A percentile compares a stretch with the other conserved stretches of the same genome.
Conservation (phyloP, 108 stramenopile species). For the Fistulifera pelliculosa region DNA sequence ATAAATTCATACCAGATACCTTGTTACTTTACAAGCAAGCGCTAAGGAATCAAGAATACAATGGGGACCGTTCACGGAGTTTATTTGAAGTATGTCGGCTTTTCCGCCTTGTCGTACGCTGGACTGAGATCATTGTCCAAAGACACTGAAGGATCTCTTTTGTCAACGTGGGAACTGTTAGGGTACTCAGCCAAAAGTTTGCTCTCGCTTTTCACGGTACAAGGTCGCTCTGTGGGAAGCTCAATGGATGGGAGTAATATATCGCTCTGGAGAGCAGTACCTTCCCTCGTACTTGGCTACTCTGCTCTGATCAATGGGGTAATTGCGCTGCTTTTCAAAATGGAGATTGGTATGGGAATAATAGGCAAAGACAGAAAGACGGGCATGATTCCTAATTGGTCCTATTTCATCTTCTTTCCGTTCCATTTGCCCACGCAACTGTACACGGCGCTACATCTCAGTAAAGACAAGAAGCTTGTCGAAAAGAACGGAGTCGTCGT, state of each 20-base stretch:
- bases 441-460: constrained; percentile 66
- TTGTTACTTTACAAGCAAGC: no score
- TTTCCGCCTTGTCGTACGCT: constrained; percentile 61
- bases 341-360: constrained; percentile 61
- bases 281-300: constrained; percentile 53
- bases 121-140: constrained; percentile 48
- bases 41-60: background rate
- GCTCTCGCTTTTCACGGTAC: background rate
- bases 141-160: constrained; percentile 18
- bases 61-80: constrained; percentile 89
- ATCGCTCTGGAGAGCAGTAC: constrained; percentile 14
- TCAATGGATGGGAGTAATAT: constrained; percentile 8
- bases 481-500: constrained; percentile 26
- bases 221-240: constrained; percentile 1
- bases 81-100: constrained; percentile 81
- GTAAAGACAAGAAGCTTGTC: constrained; percentile 27
- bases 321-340: constrained; percentile 72
- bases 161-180: constrained; percentile 2
- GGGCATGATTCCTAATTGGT: constrained; percentile 73
- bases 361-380: constrained; percentile 63
- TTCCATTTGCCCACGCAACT: constrained; percentile 68
- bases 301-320: constrained; percentile 64
- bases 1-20: no score
- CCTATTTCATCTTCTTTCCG: constrained; percentile 57
- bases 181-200: background rate